Base-by-base conservation (phyloP, 306 rosid species). In the Phaseolus lunatus region DNA sequence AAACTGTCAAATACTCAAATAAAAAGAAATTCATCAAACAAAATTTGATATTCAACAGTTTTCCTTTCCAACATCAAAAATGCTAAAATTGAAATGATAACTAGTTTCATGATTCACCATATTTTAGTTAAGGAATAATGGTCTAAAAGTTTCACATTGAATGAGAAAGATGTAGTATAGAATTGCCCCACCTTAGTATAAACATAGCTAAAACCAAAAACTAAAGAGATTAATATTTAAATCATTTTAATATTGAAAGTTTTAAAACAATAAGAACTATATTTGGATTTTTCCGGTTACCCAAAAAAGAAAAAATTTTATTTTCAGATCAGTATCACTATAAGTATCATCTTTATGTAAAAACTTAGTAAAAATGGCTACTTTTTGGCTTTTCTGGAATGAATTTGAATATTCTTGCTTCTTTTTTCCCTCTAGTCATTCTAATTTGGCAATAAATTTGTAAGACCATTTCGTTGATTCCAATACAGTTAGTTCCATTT, bases 231-330 rank as follows among this genome's bases (percentile, higher is more conserved):
- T 68, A 69, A 76, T 29, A 56, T 69, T 66, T 27, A 53, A 59
- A 67, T 39, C 3, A 3, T 67, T 73, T 83, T 62, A 41, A 69
- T 53, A 69, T 53, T 33, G 79, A 80, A 70, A 59, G 63, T 53
- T n/a, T n/a, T 45, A 83, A 79, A 70, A 49, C 29, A 59, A 63
- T 49, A 68, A 54, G 45, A 72, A 70, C 35, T 58, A 20, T 43
- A 71, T 22, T 33, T 15, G 27, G 69, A 47, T 26, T 76, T 54
- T 50, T 80, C 71, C 24, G 9, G 13, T 41, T 22, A 76, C 39
- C 44, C 70, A 5, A 70, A 15, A 18, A 5, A 57, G 10, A 4
- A 16, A 0, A 0, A n/a, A n/a, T 56, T 23, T 59, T 2, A 39
- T 59, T 13, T 59, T 27, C 64, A 59, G 16, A 59, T 59, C 41